Conservation (phyloP, 257 asterid genomes). For the Forsythia viridissima region DNA sequence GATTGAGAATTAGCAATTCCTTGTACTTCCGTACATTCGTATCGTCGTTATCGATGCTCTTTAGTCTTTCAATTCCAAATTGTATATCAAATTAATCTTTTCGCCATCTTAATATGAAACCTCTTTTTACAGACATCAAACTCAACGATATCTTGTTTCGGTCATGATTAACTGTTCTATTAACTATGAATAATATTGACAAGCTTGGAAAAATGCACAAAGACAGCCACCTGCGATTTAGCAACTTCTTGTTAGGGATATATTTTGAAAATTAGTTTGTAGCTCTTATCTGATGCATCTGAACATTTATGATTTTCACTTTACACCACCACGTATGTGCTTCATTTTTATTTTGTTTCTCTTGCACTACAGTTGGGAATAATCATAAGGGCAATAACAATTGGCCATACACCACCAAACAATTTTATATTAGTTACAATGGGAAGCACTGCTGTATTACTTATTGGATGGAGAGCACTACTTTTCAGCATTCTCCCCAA, state of each 20-base stretch:
- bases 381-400: conserved; percentile 52
- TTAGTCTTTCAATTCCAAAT: not conserved
- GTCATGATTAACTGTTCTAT: not conserved
- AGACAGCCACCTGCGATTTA: not conserved
- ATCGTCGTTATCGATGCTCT: not conserved
- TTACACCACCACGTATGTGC: not conserved
- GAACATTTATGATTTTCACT: not conserved
- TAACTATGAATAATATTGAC: not conserved
- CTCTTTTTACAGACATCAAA: not conserved
- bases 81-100: not conserved
- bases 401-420: conserved; percentile 71
- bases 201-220: not conserved
- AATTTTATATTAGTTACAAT: conserved; percentile 72
- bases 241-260: not conserved
- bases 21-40: not conserved
- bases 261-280: not conserved
- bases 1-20: not conserved
- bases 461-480: conserved; percentile 83
- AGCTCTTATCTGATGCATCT: not conserved
- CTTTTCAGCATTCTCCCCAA: conserved; percentile 50
- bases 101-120: not conserved
- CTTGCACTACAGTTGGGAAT: conserved; percentile 66
- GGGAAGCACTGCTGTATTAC: conserved; percentile 88
- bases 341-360: conserved; percentile 11
- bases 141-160: not conserved